Conservation (phyloP, 2,329 filamentous ascomycete species). For the Trichophyton schoenleinii region DNA sequence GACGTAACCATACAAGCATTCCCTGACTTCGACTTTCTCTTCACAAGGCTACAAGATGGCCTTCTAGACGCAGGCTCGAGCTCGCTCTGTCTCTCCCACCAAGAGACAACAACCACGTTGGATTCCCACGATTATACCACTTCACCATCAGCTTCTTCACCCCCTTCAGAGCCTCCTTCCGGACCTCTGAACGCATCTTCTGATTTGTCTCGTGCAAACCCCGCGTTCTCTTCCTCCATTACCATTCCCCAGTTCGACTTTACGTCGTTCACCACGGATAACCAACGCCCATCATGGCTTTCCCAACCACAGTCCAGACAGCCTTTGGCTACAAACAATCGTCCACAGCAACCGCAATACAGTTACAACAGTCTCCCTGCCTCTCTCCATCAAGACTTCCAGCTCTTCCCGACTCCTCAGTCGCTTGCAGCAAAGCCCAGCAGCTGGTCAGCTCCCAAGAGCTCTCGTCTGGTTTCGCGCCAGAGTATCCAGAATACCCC, state of each 20-base stretch:
- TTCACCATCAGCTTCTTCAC: slow-evolving; percentile 18
- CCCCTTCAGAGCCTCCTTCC: slow-evolving; percentile 23
- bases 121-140: slow-evolving; percentile 22
- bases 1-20: not conserved
- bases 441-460: too few species aligned
- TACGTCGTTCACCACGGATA: slow-evolving; percentile 39
- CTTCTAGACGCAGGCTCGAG: slow-evolving; percentile 23
- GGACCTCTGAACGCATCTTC: slow-evolving; percentile 36
- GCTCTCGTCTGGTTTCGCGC: too few species aligned
- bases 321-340: slow-evolving; percentile 29
- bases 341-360: slow-evolving; percentile 11
- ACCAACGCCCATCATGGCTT: slow-evolving; percentile 37
- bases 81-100: slow-evolving; percentile 25
- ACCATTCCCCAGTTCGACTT: slow-evolving; percentile 31
- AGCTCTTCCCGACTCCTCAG: slow-evolving; percentile 27
- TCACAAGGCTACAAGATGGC: slow-evolving; percentile 24
- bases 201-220: slow-evolving; percentile 34
- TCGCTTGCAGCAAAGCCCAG: slow-evolving; percentile 4
- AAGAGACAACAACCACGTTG: slow-evolving; percentile 26
- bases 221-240: slow-evolving; percentile 16
- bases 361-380: slow-evolving; percentile 11
- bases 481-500: too few species aligned
- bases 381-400: slow-evolving; percentile 28
- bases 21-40: slow-evolving; percentile 1
- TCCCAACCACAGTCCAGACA: slow-evolving; percentile 32